These are phyloP conservation scores for Trypanosoma grayi DNA, from an alignment of 208 protist species.

Conservation along the genomic window DNA sequence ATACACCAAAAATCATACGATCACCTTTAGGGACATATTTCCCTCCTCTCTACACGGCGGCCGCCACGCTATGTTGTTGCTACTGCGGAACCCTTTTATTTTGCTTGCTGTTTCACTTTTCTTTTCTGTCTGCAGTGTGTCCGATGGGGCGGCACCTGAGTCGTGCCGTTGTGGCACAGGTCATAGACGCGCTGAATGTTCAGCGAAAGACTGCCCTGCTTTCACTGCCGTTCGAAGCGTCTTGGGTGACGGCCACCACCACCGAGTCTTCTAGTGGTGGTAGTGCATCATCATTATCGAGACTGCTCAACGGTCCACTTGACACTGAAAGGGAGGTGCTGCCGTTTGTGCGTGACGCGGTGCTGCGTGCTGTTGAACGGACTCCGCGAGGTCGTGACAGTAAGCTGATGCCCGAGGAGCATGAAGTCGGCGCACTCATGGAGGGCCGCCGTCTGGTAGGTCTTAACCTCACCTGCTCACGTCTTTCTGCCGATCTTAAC, in stretches of 20 bases:
- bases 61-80: background rate
- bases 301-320: constrained; percentile 10
- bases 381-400: background rate
- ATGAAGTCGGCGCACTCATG: constrained; percentile 50
- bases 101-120: background rate
- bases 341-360: constrained; percentile 32
- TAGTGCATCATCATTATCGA: constrained; percentile 2
- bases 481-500: constrained; percentile 66
- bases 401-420: constrained; percentile 12
- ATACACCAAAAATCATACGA: too few relatives aligned
- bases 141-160: constrained; percentile 37
- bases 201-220: constrained; percentile 24
- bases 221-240: constrained; percentile 30
- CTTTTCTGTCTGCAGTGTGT: background rate
- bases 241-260: background rate
- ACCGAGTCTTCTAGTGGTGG: background rate
- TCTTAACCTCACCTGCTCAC: constrained; percentile 49
- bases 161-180: constrained; percentile 25
- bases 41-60: too few relatives aligned
- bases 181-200: constrained; percentile 54
- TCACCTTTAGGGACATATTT: too few relatives aligned
- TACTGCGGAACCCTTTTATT: constrained; percentile 1
- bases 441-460: constrained; percentile 60
- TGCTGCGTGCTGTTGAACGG: constrained; percentile 40
- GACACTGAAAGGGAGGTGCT: constrained; percentile 24